Base-by-base conservation (phyloP, 139 green algal species). In the Ulvella scutata region DNA sequence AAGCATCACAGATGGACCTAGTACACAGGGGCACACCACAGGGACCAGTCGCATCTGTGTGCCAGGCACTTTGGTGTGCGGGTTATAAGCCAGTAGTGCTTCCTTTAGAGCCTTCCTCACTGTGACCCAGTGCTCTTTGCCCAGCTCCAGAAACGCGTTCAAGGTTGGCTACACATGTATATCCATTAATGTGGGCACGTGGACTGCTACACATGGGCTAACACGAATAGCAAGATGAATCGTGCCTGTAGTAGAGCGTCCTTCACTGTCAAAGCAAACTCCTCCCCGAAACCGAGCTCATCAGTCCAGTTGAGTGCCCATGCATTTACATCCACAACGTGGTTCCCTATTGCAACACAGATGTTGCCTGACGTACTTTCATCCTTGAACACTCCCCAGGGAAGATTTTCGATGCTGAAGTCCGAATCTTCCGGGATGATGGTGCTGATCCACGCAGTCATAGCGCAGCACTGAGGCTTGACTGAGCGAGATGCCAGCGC, bases 71-170 rank as follows among this genome's bases (percentile, higher is more conserved):
- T 28, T 81, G 13, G 17, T 79, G 34, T 4, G 82, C n/a, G 59
- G 26, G 0, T 28, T 6, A 72, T 90, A 43, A 74, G 94, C 90
- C 3, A 87, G 79, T n/a, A 97, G 72, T 4, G 36, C 43, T 1
- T 80, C 78, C 37, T 96, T 85, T 2, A 97, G 76, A 0, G 37
- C 79, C 0, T 23, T 3, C 0, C 93, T 82, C 0, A 85, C 85
- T 72, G 94, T 86, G 0, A 29, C 38, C 93, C 93, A 98, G 3
- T 81, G 83, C 0, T 79, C 36, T 21, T 74, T 78, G 20, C 92
- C 92, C 62, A 92, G 67, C 0, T 77, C 82, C 88, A 97, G 92
- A 75, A 98, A 96, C 6, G 38, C 79, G 62, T 97, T 98, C 3
- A 98, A 78, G 0, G 77, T 88, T 38, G 28, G 73, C 88, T 96